Base-by-base conservation (phyloP, 768 basidiomycete genomes). In the Austroboletus festivus region DNA sequence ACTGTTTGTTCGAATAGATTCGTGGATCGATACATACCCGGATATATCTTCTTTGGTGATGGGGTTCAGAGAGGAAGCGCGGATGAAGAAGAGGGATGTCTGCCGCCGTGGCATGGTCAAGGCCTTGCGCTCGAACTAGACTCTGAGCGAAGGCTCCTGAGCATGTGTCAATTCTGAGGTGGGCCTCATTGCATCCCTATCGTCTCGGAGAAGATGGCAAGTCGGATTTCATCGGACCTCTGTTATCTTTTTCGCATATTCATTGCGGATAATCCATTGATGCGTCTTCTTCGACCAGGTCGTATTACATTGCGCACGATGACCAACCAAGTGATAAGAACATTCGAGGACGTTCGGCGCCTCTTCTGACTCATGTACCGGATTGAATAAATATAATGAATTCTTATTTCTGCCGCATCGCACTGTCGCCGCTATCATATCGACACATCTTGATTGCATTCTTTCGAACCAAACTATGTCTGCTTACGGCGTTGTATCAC, bases 1-100 rank as follows among this genome's bases (percentile, higher is more conserved):
- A 13, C 20, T 11, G 30, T 23, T 44, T 19, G 8, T 39, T 53
- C 33, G 47, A 21, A 30, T 60, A 91, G 88, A 30, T 95, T 95
- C 62, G 82, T 94, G 6, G 88, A 93, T 65, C 83, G 94, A 4
- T 96, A 96, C 66, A 93, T 97, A 56, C 93, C 93, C 1, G 90
- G 88, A 3, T 97, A 96, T 61, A 82, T 95, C 51, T 86, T 94
- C 62, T 97, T 89, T 60, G 81, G 77, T 4, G 79, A 81, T 19
- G 80, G 84, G 11, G 70, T 87, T 4, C 54, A 44, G 10, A 55
- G 58, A 5, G 76, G 77, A 4, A 37, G 50, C 45, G 46, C 55
- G 35, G 60, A 52, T 30, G 46, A 59, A 43, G 60, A 45, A 45
- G 62, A 46, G 45, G 58, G 51, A 6, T 42, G 42, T 23, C 3